These are phyloP conservation scores for Phytophthora boehmeriae DNA, from an alignment of 352 stramenopile genomes.

Conservation along the genomic window DNA sequence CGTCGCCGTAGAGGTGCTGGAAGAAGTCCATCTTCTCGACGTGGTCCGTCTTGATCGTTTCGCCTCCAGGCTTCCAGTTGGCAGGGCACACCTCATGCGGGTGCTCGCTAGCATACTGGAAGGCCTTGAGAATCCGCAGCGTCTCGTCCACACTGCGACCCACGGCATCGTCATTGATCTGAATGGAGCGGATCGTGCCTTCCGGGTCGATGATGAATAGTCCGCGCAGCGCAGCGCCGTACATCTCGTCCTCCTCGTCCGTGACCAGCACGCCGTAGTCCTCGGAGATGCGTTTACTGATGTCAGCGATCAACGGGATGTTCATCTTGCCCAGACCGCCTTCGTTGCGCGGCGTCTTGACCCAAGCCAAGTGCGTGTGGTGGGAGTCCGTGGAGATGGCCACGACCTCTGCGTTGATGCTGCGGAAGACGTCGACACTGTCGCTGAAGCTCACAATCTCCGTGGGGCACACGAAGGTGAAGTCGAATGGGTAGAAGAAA, in stretches of 20 bases:
- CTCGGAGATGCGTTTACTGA: constrained; percentile 85
- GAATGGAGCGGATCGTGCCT: constrained; percentile 82
- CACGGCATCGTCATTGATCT: constrained; percentile 87
- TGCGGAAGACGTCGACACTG: constrained; percentile 68
- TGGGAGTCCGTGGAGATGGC: constrained; percentile 87
- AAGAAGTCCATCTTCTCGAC: constrained; percentile 86
- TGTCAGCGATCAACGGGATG: constrained; percentile 81
- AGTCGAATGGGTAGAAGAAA: constrained; percentile 91
- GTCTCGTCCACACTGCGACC: constrained; percentile 86
- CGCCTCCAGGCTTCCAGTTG: constrained; percentile 84
- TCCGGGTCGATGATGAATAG: constrained; percentile 88
- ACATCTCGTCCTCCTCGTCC: constrained; percentile 83
- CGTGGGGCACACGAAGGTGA: constrained; percentile 88
- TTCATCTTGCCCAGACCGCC: constrained; percentile 85
- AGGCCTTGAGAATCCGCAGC: constrained; percentile 84
- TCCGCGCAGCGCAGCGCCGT: constrained; percentile 71
- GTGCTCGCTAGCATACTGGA: constrained; percentile 78
- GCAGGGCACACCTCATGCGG: constrained; percentile 85
- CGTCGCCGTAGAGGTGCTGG: constrained; percentile 78
- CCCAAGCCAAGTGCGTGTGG: constrained; percentile 85
- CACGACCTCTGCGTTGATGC: constrained; percentile 80
- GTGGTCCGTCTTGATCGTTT: constrained; percentile 89
- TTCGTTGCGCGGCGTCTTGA: constrained; percentile 80
- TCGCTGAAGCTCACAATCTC: constrained; percentile 87
- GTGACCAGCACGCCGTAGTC: constrained; percentile 88